Conservation (phyloP, 2,329 filamentous ascomycete species). For the Ceratocystis cubensis region DNA sequence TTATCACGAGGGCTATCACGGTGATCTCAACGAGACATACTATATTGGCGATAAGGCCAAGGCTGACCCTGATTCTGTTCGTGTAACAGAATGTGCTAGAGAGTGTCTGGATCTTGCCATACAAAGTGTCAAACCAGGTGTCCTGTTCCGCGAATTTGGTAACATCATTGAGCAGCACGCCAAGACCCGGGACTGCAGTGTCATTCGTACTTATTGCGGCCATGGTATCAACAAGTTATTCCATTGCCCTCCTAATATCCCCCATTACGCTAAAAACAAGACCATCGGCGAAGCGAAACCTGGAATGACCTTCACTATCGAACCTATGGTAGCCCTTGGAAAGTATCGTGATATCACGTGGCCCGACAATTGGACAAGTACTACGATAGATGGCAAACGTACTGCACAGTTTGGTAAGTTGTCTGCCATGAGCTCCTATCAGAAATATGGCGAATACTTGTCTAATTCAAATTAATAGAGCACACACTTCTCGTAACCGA, state of each 20-base stretch:
- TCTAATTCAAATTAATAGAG: slow-evolving; percentile 35
- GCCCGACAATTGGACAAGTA: slow-evolving; percentile 98
- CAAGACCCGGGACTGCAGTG: slow-evolving; percentile 71
- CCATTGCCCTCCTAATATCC: slow-evolving; percentile 86
- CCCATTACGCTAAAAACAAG: slow-evolving; percentile 98
- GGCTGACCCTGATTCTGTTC: slow-evolving; percentile 72
- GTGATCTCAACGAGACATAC: slow-evolving; percentile 96
- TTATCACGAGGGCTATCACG: slow-evolving; percentile 90
- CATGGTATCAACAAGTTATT: slow-evolving; percentile 92
- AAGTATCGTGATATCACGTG: slow-evolving; percentile 88
- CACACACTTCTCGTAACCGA: slow-evolving; percentile 77
- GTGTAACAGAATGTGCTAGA: slow-evolving; percentile 79
- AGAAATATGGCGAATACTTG: background rate
- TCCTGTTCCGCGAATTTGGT: slow-evolving; percentile 82
- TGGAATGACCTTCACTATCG: slow-evolving; percentile 97
- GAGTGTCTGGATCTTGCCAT: slow-evolving; percentile 88
- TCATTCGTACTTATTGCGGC: slow-evolving; percentile 91
- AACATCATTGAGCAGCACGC: slow-evolving; percentile 93
- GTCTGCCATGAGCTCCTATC: background rate
- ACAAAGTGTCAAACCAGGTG: slow-evolving; percentile 82
- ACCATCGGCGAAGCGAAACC: slow-evolving; percentile 85
- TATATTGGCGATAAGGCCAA: slow-evolving; percentile 85
- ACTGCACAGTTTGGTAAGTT: slow-evolving; percentile 82
- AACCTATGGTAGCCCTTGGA: slow-evolving; percentile 93
- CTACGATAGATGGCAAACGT: slow-evolving; percentile 74